phyloP scores from a whole-genome alignment of 2,329 filamentous ascomycete genomes.

The Cordyceps cicadae region DNA sequence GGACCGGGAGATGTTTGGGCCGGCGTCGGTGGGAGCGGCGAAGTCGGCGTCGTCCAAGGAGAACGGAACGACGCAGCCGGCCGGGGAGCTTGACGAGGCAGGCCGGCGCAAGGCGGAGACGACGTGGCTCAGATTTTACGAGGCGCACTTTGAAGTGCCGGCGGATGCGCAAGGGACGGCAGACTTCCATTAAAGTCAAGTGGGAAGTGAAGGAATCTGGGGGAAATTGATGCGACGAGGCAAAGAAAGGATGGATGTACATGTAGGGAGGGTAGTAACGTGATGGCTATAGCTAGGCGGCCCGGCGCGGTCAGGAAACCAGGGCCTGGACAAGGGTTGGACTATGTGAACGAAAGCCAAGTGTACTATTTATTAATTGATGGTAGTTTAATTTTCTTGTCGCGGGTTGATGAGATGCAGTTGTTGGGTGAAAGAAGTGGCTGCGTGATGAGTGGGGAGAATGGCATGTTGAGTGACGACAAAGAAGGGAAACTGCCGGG shows the following conservation, averaged over 20 bases:
- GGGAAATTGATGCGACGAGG: not conserved
- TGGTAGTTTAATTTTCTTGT: not conserved
- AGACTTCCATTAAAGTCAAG: conserved; percentile 39
- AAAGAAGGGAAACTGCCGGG: too few species aligned
- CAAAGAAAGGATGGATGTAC: too few species aligned
- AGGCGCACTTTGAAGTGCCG: conserved; percentile 40
- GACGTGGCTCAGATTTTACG: conserved; percentile 43
- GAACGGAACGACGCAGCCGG: conserved; percentile 27
- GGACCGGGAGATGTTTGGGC: conserved; percentile 64
- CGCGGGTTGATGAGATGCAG: not conserved
- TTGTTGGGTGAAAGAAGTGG: not conserved
- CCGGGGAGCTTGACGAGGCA: conserved; percentile 42
- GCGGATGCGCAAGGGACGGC: conserved; percentile 41
- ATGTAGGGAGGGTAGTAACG: not conserved
- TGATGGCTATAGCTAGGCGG: conserved; percentile 3
- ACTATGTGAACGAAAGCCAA: not conserved
- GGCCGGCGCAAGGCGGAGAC: conserved; percentile 44
- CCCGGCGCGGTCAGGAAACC: conserved; percentile 1
- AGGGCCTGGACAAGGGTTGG: not conserved
- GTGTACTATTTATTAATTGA: not conserved
- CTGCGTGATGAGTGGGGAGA: not conserved
- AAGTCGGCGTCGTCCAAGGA: conserved; percentile 29
- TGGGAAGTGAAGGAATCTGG: not conserved
- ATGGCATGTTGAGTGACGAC: too few species aligned
- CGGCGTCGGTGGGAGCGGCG: conserved; percentile 17